Base-by-base conservation (phyloP, 768 basidiomycete genomes). In the Mycena alexandri region DNA sequence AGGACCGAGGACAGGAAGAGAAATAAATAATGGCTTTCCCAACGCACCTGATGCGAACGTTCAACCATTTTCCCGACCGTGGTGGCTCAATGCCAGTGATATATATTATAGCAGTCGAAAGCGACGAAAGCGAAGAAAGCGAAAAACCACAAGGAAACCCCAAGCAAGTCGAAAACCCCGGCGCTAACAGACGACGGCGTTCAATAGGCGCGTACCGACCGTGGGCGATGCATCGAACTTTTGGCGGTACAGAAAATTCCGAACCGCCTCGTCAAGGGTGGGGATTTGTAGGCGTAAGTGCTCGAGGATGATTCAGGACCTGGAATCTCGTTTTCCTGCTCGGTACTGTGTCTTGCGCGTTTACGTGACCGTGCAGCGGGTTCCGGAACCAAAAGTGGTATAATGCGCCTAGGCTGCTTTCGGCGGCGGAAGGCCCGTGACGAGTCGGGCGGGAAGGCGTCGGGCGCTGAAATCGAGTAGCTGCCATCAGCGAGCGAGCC, bases 241-340 rank as follows among this genome's bases (percentile, higher is more conserved):
- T 70, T 70, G 19, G 41, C 56, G 6, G 69, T 70, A 29, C 69
- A 70, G 11, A 63, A 70, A 54, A 70, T 70, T 43, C 69, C 69
- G 57, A 70, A 70, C 48, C 69, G 69, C 22, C 57, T 67, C 38
- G 65, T 70, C 44, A 70, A 36, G 11, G 56, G 69, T 8, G 69
- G 61, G 11, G 51, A 8, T 56, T 67, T 67, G 61, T 59, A 65
- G n/a, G 25, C 29, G 63, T 65, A 68, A 50, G 67, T 59, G 19
- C 5, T 38, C 1, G 57, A 16, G 13, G 51, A 11, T 9, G 42
- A 10, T 12, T 16, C 61, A 21, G 51, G 46, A 19, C 13, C 56
- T 1, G 66, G 67, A 13, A 53, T 33, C 52, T 68, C 29, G 52
- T 68, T 63, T 25, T 68, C 62, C 36, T 50, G 67, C 52, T 59